Evolutionary conservation across 2,329 filamentous ascomycete genomes (phyloP), one percentile per base, ranked within the genome.

Genomic region (Geosmithia putterillii): DNA sequence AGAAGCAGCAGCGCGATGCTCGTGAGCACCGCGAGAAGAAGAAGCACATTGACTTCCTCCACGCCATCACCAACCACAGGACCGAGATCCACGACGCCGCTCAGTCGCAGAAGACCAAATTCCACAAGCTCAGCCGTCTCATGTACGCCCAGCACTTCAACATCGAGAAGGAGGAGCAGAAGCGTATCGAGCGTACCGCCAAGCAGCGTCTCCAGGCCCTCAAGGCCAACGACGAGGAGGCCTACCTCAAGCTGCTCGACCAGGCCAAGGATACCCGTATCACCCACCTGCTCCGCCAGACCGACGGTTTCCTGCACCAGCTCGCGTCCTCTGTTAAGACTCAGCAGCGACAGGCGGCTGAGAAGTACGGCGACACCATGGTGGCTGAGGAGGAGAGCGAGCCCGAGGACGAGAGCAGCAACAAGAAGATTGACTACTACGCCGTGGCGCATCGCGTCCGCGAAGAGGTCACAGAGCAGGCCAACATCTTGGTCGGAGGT

Each of bases 221-320:
- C 61, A 96, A 95, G 69, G 90, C 92, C 55, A 94, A 98, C 79
- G 92, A 98, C 62, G 92, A 98, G 69, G 92, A 96, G 67, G 94
- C 92, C 1, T 98, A 98, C 61, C 78, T 98, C 65, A 95, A 95
- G 65, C 74, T 98, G 58, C 82, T 98, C 55, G 92, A 94, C 58
- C 90, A 98, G 64, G 92, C 92, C 56, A 98, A 98, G 71, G 92
- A 98, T 70, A 96, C 90, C 35, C 90, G 92, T 81, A 98, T 98
- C 51, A 95, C 92, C 8, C 92, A 98, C 61, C 70, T 98, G 57
- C 82, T 98, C 54, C 87, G 86, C 58, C 92, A 98, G 66, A 98
- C 92, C 42, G 90, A 98, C 62, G 89, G 89, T 43, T 98, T 98
- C 79, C 74, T 98, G 67, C 84, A 89, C 53, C 90, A 96, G 63